Evolutionary conservation across 371 early-diverging fungal species (phyloP), one percentile per base, ranked within the genome.

Genomic region (Funneliformis caledonium): DNA sequence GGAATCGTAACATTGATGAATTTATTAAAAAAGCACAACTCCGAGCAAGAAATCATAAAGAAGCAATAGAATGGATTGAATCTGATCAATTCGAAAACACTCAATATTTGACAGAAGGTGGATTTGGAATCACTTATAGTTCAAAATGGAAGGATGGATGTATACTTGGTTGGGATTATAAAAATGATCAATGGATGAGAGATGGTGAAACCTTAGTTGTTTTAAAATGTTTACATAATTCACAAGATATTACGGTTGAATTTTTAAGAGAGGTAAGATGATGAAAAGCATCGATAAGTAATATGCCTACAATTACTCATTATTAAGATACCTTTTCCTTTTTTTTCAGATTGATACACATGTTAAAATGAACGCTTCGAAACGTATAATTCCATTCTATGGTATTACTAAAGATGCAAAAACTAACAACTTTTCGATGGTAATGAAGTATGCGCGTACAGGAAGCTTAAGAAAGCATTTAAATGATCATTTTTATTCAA

Each of bases 11-110:
- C 8, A 47, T 77, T 48, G 64, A 77, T 77, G 8, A 50, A 50
- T 65, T 77, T 33, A 77, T 77, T 62, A 47, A 50, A 62, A 43
- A 62, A 33, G 19, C 10, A 1, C 78, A 77, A 48, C 19, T 77
- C 5, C 31, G 22, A 11, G 37, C 78, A 19, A 45, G n/a, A 26
- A 22, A 19, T 48, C 12, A 9, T 4, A 1, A n/a, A 31, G n/a
- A 50, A 37, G 4, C 45, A 31, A 11, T 77, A 42, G 52, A 62
- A 50, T 77, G 78, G 67, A 59, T 77, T 65, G 31, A 68, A 26
- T 65, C 45, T 65, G 45, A 77, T 7, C 16, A 77, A 50, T 67
- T 77, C 16, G n/a, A 8, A 48, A 77, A 50, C 33, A 26, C 50
- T 48, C 37, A 67, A 50, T 33, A 45, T 22, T 43, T 77, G 16